Base-by-base conservation (phyloP, 1,284 basidiomycete genomes). In the Exobasidium cylindrosporum region DNA sequence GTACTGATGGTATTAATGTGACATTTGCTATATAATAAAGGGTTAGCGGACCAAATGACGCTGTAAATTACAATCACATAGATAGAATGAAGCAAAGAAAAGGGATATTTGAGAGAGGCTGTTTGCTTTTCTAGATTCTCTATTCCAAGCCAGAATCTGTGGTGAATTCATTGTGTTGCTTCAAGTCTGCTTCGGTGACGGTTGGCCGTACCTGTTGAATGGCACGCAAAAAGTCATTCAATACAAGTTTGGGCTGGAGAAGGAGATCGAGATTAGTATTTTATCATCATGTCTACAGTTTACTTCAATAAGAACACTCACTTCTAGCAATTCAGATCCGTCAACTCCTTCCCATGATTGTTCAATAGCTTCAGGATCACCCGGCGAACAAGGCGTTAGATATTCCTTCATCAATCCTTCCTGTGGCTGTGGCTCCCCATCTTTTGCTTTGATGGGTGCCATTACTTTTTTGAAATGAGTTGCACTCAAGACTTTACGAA, bases 321-420 rank as follows among this genome's bases (percentile, higher is more conserved):
- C 35, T 17, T 40, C 95, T 31, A 89, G 83, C 35, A 98, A 83
- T 77, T 97, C 90, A 59, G 94, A 88, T n/a, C 89, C 89, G 60
- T 89, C 88, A 52, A 98, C 85, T 64, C 92, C 90, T n/a, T 88
- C 87, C 95, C 96, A 98, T 2, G 87, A 84, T 84, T 90, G 93
- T 83, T 98, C 95, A 44, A 87, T 83, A 0, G 91, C 94, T 0
- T 87, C 87, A 0, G 87, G 84, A 70, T 95, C 92, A 11, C 95
- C 94, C 0, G 95, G 94, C 5, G 93, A 97, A 80, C 95, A 98
- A 5, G 95, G 95, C 26, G 92, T 97, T 63, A 85, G 80, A 72
- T 84, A 85, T 58, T 72, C 76, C 43, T 78, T 87, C 84, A 88
- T 83, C 17, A 45, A 24, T 17, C 59, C 49, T 67, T 66, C 65